These are phyloP conservation scores for Massospora cicadina DNA, from an alignment of 371 early-diverging fungal species.

Conservation along the genomic window DNA sequence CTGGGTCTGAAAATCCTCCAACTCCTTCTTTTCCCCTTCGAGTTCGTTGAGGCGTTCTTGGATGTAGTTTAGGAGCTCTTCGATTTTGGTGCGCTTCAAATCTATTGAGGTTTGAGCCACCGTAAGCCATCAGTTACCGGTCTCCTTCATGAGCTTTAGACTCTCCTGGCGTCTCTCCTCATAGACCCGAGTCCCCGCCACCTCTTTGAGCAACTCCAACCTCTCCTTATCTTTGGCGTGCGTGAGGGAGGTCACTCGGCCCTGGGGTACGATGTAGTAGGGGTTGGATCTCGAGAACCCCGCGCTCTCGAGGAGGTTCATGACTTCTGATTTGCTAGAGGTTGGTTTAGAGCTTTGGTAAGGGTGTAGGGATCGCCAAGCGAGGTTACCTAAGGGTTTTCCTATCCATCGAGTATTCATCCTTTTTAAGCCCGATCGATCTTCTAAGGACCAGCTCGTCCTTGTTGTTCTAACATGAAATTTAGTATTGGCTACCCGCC, in stretches of 20 bases:
- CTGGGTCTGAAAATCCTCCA: slow-evolving; percentile 64
- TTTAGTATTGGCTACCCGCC: not conserved
- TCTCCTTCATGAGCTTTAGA: slow-evolving; percentile 83
- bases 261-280: slow-evolving; percentile 99
- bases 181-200: slow-evolving; percentile 96
- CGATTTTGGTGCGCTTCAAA: slow-evolving; percentile 73
- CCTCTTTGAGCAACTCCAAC: slow-evolving; percentile 84
- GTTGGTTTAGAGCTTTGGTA: not conserved
- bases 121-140: slow-evolving; percentile 29
- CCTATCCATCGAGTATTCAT: slow-evolving; percentile 92
- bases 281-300: slow-evolving; percentile 97
- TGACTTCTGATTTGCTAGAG: slow-evolving; percentile 72
- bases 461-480: slow-evolving; percentile 31
- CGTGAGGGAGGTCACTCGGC: slow-evolving; percentile 84
- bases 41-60: slow-evolving; percentile 77
- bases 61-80: slow-evolving; percentile 70
- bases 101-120: slow-evolving; percentile 23
- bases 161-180: slow-evolving; percentile 87
- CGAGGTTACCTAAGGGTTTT: slow-evolving; percentile 59
- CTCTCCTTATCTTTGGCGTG: slow-evolving; percentile 86
- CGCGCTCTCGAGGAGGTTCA: slow-evolving; percentile 88
- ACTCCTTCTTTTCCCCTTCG: slow-evolving; percentile 84
- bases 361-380: not conserved
- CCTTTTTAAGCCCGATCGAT: slow-evolving; percentile 89
- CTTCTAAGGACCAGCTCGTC: slow-evolving; percentile 77